Evolutionary conservation across 148 eudicot genomes (phyloP).

Genomic region (Limonium bicolor): DNA sequence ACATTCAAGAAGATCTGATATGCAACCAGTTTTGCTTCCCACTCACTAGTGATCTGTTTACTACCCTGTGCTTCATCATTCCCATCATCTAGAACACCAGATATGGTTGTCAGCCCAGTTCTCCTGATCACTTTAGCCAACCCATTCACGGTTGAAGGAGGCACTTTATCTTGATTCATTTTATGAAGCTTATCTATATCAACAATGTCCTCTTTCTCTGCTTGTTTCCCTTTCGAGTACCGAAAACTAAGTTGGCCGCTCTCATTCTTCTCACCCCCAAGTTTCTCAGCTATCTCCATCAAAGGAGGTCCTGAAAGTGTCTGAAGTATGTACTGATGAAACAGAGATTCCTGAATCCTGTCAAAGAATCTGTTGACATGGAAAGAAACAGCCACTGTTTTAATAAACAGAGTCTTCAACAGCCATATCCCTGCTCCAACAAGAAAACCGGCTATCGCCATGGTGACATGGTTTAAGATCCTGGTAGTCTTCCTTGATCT

Average conservation of each 20-base stretch:
- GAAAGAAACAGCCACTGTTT: conserved; percentile 54
- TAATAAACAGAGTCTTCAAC: conserved; percentile 50
- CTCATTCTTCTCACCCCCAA: conserved; percentile 8
- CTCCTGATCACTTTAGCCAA: conserved; percentile 43
- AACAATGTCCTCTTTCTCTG: conserved; percentile 43
- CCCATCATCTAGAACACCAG: conserved; percentile 28
- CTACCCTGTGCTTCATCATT: conserved; percentile 36
- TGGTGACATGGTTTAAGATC: conserved; percentile 42
- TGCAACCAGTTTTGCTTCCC: conserved; percentile 70
- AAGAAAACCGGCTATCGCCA: conserved; percentile 46
- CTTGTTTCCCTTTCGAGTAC: conserved; percentile 17
- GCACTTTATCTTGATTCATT: conserved; percentile 56
- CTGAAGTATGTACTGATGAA: conserved; percentile 82
- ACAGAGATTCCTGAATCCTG: conserved; percentile 68
- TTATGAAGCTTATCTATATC: conserved; percentile 66
- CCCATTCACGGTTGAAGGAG: conserved; percentile 88
- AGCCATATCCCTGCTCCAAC: conserved; percentile 77
- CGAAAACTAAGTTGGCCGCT: conserved; percentile 41
- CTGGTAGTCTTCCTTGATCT: conserved; percentile 25
- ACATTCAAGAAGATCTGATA: conserved; percentile 50
- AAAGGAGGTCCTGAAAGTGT: conserved; percentile 55
- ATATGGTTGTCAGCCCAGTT: conserved; percentile 48
- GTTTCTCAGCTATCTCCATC: conserved; percentile 16
- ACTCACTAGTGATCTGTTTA: conserved; percentile 51
- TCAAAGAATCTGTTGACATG: conserved; percentile 80